These are phyloP conservation scores for Maudiozyma turicensis DNA, from an alignment of 805 yeast genomes.

Conservation along the genomic window DNA sequence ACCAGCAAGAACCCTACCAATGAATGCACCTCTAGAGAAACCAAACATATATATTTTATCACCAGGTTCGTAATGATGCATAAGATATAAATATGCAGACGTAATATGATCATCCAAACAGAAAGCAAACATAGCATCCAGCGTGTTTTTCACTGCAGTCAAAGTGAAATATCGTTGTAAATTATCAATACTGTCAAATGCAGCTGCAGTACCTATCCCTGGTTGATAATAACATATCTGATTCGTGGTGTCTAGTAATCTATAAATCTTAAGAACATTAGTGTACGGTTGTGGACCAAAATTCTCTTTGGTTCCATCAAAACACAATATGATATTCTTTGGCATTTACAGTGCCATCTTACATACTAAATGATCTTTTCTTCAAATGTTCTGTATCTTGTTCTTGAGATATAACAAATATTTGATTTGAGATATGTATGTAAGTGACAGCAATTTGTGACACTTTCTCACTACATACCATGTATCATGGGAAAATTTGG, in stretches of 20 bases:
- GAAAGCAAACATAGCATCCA: conserved; percentile 44
- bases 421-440: no score
- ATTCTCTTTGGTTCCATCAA: conserved; percentile 54
- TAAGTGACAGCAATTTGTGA: no score
- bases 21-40: conserved; percentile 55
- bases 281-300: conserved; percentile 49
- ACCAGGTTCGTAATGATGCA: conserved; percentile 39
- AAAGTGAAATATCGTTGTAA: conserved; percentile 12
- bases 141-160: conserved; percentile 14
- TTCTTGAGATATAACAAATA: no score
- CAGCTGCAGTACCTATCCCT: conserved; percentile 50
- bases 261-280: conserved; percentile 44
- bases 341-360: neutral
- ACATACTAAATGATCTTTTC: no score
- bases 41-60: conserved; percentile 52
- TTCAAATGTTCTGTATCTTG: no score
- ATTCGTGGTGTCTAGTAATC: conserved; percentile 38
- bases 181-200: conserved; percentile 28
- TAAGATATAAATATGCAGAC: conserved; percentile 45
- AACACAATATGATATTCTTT: conserved; percentile 45
- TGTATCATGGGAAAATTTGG: no score
- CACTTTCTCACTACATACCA: no score
- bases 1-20: conserved; percentile 54
- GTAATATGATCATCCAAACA: conserved; percentile 47
- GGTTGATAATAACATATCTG: conserved; percentile 61